Base-by-base conservation (phyloP, 2,329 filamentous ascomycete species). In the Thermoascus crustaceus region DNA sequence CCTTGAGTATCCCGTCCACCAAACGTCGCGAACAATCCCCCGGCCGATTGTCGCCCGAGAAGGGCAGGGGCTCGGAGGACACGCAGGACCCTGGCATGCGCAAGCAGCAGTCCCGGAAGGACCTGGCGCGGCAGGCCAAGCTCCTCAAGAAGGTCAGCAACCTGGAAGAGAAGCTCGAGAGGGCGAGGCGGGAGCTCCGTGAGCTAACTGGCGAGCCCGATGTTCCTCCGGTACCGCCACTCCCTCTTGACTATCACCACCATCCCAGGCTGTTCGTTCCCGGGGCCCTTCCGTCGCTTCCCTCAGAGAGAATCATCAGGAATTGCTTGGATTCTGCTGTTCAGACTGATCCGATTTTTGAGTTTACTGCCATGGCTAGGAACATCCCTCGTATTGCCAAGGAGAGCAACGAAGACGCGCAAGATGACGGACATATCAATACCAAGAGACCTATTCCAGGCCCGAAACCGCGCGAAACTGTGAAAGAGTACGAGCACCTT, bases 61-160 rank as follows among this genome's bases (percentile, higher is more conserved):
- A n/a, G 34, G 20, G 25, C n/a, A 20, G 26, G 9, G 7, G 18
- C 25, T 47, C 49, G 2, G 48, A 54, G 16, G 49, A 58, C 9
- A 38, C 44, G 6, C 53, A 53, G 7, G 37, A 32, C 3, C 39
- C 40, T 5, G 49, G 48, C 10, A 50, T 73, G 21, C 66, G 65
- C 38, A 65, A 62, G 25, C 64, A 69, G 16, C 65, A 66, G 2
- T 76, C 72, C 2, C 72, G 70, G 47, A 72, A 69, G 45, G 75
- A 79, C 34, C 56, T 79, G 4, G 62, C 69, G 32, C 71, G 68
- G 46, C 72, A 78, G 46, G 63, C 69, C 39, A 76, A 74, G 42
- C 57, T 80, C 20, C 60, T 67, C 25, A 77, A 76, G 56, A 68
- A 73, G 34, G 75, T 80, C 19, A 77, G 73, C 44, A 69, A 78